Conservation (phyloP, 2,329 filamentous ascomycete genomes). For the Botrytis galanthina region DNA sequence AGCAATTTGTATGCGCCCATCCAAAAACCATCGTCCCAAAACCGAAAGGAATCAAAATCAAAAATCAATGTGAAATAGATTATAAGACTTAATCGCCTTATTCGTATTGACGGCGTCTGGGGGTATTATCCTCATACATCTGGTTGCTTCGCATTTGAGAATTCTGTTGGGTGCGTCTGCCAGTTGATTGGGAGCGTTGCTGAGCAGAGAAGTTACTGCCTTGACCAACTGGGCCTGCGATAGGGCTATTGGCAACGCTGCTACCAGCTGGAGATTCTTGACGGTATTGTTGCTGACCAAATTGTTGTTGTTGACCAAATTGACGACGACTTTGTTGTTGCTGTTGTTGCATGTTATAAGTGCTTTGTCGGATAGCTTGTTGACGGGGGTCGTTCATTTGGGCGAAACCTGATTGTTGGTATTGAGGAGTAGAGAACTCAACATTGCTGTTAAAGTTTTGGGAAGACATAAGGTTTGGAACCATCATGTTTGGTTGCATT, state of each 20-base stretch:
- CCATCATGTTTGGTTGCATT: constrained; percentile 8
- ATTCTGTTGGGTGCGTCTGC: neutral
- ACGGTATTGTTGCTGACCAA: constrained; percentile 6
- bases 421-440: constrained; percentile 13
- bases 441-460: neutral
- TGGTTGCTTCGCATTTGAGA: constrained; percentile 6
- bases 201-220: neutral
- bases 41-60: constrained; percentile 2
- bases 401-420: constrained; percentile 2
- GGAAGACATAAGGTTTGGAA: constrained; percentile 3
- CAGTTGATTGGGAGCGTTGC: constrained; percentile 5
- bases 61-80: neutral
- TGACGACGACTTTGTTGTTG: constrained; percentile 10
- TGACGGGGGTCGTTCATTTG: constrained; percentile 1
- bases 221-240: neutral
- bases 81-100: neutral
- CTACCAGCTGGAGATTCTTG: neutral
- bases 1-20: neutral
- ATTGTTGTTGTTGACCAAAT: constrained; percentile 1
- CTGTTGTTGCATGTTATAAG: neutral
- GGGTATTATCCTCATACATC: neutral
- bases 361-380: neutral
- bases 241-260: neutral
- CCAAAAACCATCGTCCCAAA: neutral
- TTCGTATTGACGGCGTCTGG: neutral